These are phyloP conservation scores for Fusarium sp. DNA, from an alignment of 2,329 filamentous ascomycete genomes.

Conservation along the genomic window DNA sequence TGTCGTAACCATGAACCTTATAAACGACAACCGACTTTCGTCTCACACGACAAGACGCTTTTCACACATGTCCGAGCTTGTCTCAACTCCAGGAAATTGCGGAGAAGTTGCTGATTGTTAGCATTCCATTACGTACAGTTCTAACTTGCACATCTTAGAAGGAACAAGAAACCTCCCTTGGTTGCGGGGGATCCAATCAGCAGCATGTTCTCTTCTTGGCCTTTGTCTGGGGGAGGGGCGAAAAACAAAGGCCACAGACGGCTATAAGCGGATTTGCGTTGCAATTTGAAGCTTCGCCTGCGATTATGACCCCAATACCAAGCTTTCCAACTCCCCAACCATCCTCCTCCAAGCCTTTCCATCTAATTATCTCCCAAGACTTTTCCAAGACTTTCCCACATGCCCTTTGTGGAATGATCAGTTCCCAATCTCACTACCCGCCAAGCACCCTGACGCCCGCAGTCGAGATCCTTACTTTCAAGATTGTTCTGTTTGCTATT, in stretches of 20 bases:
- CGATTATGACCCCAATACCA: constrained; percentile 24
- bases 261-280: constrained; percentile 22
- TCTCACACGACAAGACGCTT: not conserved
- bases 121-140: constrained; percentile 32
- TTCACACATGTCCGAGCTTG: constrained; percentile 6
- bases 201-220: constrained; percentile 22
- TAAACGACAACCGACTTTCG: not conserved
- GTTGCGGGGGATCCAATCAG: constrained; percentile 26
- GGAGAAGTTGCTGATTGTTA: constrained; percentile 19
- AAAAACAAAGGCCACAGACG: constrained; percentile 13
- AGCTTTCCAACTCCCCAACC: constrained; percentile 23
- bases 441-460: constrained; percentile 26
- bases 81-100: constrained; percentile 16
- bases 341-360: not conserved
- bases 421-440: constrained; percentile 1
- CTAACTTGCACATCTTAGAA: not conserved
- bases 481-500: not conserved
- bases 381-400: constrained; percentile 29
- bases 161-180: constrained; percentile 14
- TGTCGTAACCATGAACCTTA: not conserved
- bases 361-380: constrained; percentile 10
- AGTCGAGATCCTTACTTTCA: constrained; percentile 3
- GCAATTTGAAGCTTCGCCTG: not conserved
- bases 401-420: constrained; percentile 24
- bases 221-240: constrained; percentile 34